phyloP scores from a whole-genome alignment of 352 stramenopile species.

The Peronospora farinosa region DNA sequence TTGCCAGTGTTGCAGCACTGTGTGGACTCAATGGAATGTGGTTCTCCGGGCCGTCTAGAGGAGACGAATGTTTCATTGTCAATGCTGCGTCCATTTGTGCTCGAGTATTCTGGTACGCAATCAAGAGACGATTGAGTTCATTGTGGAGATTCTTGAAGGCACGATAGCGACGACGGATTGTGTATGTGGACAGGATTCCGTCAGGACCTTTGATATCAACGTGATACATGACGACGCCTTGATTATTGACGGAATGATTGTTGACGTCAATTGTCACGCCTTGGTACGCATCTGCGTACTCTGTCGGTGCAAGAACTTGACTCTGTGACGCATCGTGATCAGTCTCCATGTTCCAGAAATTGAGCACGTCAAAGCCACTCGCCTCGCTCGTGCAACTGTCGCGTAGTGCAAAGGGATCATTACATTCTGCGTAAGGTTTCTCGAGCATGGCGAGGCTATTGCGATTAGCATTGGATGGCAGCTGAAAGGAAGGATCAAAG shows the following conservation, averaged over 20 bases:
- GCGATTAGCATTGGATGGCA: constrained; percentile 43
- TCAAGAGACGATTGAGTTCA: constrained; percentile 54
- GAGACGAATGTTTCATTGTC: constrained; percentile 6
- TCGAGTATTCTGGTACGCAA: constrained; percentile 42
- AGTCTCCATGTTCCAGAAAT: constrained; percentile 50
- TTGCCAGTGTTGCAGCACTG: constrained; percentile 26
- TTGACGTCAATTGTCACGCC: constrained; percentile 65
- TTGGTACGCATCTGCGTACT: constrained; percentile 51
- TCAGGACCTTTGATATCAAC: constrained; percentile 79
- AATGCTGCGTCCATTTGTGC: constrained; percentile 8
- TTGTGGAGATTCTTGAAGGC: constrained; percentile 77
- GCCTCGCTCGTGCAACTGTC: constrained; percentile 61
- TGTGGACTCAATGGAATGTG: constrained; percentile 44
- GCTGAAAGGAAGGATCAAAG: constrained; percentile 38
- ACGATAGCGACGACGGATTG: constrained; percentile 71
- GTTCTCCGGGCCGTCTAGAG: constrained; percentile 16
- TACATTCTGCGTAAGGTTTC: constrained; percentile 16
- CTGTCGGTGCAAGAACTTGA: constrained; percentile 30
- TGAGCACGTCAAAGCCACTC: constrained; percentile 52
- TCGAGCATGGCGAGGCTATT: constrained; percentile 55
- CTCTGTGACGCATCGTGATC: constrained; percentile 35
- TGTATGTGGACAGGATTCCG: constrained; percentile 76
- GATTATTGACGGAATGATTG: constrained; percentile 62
- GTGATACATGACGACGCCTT: constrained; percentile 85
- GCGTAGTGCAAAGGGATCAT: constrained; percentile 23